Evolutionary conservation across 345 rosid species (phyloP).

Genomic region (Populus alba): DNA sequence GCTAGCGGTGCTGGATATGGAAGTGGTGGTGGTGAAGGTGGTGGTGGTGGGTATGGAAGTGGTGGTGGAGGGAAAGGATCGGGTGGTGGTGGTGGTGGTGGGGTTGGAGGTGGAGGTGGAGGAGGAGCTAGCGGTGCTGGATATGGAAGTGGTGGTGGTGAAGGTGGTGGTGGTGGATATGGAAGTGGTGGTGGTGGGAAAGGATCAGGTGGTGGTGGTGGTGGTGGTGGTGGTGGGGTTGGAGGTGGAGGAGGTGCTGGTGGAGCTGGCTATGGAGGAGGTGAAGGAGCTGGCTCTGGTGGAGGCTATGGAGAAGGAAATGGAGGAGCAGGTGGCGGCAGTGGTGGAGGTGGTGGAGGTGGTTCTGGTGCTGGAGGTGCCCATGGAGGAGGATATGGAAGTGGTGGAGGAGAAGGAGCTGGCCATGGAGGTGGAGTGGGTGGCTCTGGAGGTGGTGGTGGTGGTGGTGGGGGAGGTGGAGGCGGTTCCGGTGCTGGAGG

Average conservation of each 20-base stretch:
- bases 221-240: conserved; percentile 38
- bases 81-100: conserved; percentile 4
- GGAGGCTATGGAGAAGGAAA: conserved; percentile 37
- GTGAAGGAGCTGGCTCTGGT: conserved; percentile 25
- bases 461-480: conserved; percentile 31
- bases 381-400: conserved; percentile 26
- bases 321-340: conserved; percentile 34
- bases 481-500: conserved; percentile 10
- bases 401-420: conserved; percentile 20
- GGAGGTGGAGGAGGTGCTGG: conserved; percentile 28
- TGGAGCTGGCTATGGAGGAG: conserved; percentile 34
- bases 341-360: conserved; percentile 40
- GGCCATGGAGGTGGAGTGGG: conserved; percentile 21
- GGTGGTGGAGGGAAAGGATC: conserved; percentile 8
- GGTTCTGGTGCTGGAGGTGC: conserved; percentile 35
- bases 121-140: conserved; percentile 19
- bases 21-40: conserved; percentile 8
- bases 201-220: conserved; percentile 40
- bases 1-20: conserved; percentile 10
- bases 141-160: conserved; percentile 31
- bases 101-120: conserved; percentile 16
- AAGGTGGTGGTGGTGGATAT: conserved; percentile 30
- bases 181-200: conserved; percentile 36
- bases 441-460: conserved; percentile 21
- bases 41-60: conserved; percentile 12